Evolutionary conservation across 2,329 filamentous ascomycete genomes (phyloP).

Genomic region (Xylaria sp.): DNA sequence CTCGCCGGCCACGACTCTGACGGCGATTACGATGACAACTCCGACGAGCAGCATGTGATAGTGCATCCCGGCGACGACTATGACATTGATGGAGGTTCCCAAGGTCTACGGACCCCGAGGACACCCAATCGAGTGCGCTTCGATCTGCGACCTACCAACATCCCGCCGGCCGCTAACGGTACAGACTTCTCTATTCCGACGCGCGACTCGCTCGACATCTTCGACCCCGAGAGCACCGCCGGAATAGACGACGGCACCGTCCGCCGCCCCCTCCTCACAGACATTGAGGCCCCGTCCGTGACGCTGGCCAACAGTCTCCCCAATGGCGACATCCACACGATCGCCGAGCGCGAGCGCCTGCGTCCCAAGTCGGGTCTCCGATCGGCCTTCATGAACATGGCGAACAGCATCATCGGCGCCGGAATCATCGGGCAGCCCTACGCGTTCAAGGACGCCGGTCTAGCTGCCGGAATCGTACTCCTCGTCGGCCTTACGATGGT

Average conservation of each 20-base stretch:
- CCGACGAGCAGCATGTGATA: conserved; percentile 24
- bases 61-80: conserved; percentile 22
- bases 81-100: conserved; percentile 10
- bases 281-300: conserved; percentile 65
- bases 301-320: conserved; percentile 57
- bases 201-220: conserved; percentile 32
- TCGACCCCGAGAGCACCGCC: conserved; percentile 32
- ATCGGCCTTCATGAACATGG: conserved; percentile 99
- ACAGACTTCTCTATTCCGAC: conserved; percentile 2
- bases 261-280: conserved; percentile 63
- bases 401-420: conserved; percentile 89
- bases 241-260: conserved; percentile 27
- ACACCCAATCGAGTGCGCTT: conserved; percentile 65
- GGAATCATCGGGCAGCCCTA: conserved; percentile 84
- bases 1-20: conserved; percentile 31
- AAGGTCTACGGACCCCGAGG: conserved; percentile 39
- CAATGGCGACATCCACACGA: conserved; percentile 40
- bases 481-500: conserved; percentile 74
- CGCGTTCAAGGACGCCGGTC: conserved; percentile 87
- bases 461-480: conserved; percentile 72
- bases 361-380: conserved; percentile 79
- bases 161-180: conserved; percentile 29
- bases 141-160: conserved; percentile 37
- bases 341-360: conserved; percentile 49
- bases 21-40: conserved; percentile 15